Evolutionary conservation across 768 basidiomycete species (phyloP).

Genomic region (Tricholoma hemisulphureum): DNA sequence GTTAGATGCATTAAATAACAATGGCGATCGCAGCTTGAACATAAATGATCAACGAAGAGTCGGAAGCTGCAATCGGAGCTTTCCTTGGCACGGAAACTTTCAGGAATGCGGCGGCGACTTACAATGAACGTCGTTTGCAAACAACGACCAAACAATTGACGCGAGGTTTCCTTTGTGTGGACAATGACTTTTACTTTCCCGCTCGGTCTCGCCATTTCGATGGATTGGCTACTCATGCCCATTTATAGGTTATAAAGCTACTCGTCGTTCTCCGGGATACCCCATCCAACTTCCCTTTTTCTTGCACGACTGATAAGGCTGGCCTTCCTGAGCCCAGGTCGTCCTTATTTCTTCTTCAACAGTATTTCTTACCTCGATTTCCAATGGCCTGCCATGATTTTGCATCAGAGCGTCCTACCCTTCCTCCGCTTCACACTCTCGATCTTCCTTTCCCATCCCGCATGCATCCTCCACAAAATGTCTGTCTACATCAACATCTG

Average conservation of each 20-base stretch:
- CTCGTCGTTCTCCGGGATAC: slow-evolving; percentile 10
- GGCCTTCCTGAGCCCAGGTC: slow-evolving; percentile 38
- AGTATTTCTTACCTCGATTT: slow-evolving; percentile 7
- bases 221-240: slow-evolving; percentile 11
- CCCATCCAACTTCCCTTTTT: slow-evolving; percentile 21
- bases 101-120: background rate
- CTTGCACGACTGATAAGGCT: slow-evolving; percentile 31
- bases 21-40: background rate
- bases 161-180: slow-evolving; percentile 12
- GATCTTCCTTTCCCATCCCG: slow-evolving; percentile 32
- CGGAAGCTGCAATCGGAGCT: background rate
- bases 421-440: slow-evolving; percentile 53
- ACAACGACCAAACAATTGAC: slow-evolving; percentile 19
- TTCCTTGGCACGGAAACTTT: background rate
- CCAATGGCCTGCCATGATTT: slow-evolving; percentile 17
- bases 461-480: slow-evolving; percentile 14
- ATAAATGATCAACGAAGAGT: too few species aligned
- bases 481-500: slow-evolving; percentile 19
- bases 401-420: slow-evolving; percentile 42
- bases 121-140: slow-evolving; percentile 3
- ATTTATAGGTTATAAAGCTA: slow-evolving; percentile 31
- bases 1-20: too few species aligned
- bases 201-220: slow-evolving; percentile 1
- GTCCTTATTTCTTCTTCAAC: slow-evolving; percentile 26
- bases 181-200: slow-evolving; percentile 12